Base-by-base conservation (phyloP, 2,329 filamentous ascomycete genomes). In the Orbilia javanica region DNA sequence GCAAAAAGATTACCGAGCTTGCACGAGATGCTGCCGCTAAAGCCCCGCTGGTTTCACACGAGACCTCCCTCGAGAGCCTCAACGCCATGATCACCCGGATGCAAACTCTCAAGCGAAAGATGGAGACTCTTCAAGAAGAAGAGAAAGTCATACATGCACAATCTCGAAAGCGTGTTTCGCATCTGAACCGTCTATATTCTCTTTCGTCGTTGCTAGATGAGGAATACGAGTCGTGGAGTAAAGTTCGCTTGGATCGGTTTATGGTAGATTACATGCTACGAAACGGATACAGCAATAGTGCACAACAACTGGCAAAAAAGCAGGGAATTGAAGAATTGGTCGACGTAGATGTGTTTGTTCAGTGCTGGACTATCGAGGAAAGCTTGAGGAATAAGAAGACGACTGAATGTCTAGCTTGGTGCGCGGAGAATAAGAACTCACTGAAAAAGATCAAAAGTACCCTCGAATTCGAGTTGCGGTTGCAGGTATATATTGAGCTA, bases 401-500 rank as follows among this genome's bases (percentile, higher is more conserved):
- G 3, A 87, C 88, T 39, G 92, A 96, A 81, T 94, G 94, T 22
- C 84, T 99, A 68, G 89, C 90, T 11, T 99, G 96, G 96, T 97
- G 96, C 83, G 89, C 88, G 15, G 95, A 98, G 82, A 97, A 97
- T 84, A 96, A 96, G 84, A 94, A 95, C 82, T 92, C 94, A 79
- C 85, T 99, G 76, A 92, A 94, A 83, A 97, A 96, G 87, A 91
- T 93, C 84, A 91, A 93, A 88, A 93, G 91, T 82, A 92, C 92
- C 80, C 88, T 99, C 15, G 96, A 99, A 84, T 97, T 97, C 82
- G 93, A 97, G 87, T 88, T 99, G 50, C 91, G 96, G 11, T 88
- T 96, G 82, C 96, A 99, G 84, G 94, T 98, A 83, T 98, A 94
- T 83, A 94, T 98, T 81, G 96, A 98, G 84, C 87, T 98, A 78